Base-by-base conservation (phyloP, 2,329 filamentous ascomycete species). In the Botryosphaeria dothidea region DNA sequence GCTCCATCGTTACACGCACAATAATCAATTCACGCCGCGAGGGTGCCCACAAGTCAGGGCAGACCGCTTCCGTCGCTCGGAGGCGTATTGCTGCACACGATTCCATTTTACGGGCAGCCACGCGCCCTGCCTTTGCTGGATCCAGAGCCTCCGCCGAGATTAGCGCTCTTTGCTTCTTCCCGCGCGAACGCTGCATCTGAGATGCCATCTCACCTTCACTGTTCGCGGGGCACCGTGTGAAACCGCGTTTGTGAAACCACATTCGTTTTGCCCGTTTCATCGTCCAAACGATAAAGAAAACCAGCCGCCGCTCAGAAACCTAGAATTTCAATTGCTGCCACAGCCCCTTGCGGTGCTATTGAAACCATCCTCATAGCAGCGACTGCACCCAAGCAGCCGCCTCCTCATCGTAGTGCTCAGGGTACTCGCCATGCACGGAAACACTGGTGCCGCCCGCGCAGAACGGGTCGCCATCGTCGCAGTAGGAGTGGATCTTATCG, bases 351-450 rank as follows among this genome's bases (percentile, higher is more conserved):
- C n/a, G 41, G 15, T 52, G 29, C n/a, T 52, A 52, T 52, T 52
- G 49, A 52, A 52, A 52, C 58, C 38, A 19, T 36, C 36, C 34
- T 52, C 61, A 63, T 45, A 45, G 21, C 27, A 54, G n/a, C 13
- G 61, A 27, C 11, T 63, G 46, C 61, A 63, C 61, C 61, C 61
- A 56, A 23, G 46, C 61, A 31, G 61, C 61, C 46, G 61, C 61
- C n/a, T 52, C n/a, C 34, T 45, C 61, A 27, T 63, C 61, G 49
- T 63, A 63, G 13, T 31, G 45, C 23, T 34, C 46, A 27, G 61
- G 61, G 45, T 54, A 54, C 21, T 41, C 25, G 29, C 36, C 46
- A 25, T 63, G 61, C 61, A 63, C 61, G 36, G 46, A 38, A 43
- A 54, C 46, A n/a, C 21, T 29, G 61, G n/a, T 41, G 61, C 61